Percentiles rank a stretch among this genome's conserved stretches.
Evolutionary conservation across 1,139 yeast genomes (phyloP).

Genomic region (Zygosaccharomyces sapae): DNA sequence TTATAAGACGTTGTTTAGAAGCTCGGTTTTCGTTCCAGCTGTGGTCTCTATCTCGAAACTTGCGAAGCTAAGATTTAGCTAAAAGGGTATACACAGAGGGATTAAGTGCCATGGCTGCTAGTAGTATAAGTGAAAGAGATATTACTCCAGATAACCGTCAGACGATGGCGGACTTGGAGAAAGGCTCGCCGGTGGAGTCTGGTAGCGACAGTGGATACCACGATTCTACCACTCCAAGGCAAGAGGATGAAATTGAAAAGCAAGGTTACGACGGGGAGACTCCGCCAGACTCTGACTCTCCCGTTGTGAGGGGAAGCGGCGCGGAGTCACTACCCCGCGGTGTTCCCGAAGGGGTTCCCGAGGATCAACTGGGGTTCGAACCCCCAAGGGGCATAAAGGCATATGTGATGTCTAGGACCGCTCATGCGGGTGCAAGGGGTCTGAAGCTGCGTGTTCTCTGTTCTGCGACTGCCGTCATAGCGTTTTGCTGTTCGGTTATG

Average conservation of each 20-base stretch:
- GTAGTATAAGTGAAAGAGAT: conserved; percentile 4
- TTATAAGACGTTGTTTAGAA: too few species aligned
- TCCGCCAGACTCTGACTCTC: not conserved
- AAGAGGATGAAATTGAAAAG: conserved; percentile 1
- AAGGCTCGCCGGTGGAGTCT: not conserved
- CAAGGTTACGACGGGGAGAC: not conserved
- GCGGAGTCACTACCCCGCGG: not conserved
- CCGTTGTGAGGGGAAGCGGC: not conserved
- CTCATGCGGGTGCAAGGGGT: conserved; percentile 38
- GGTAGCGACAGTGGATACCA: not conserved
- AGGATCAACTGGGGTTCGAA: conserved; percentile 1
- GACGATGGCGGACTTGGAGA: conserved; percentile 1
- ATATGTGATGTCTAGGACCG: conserved; percentile 8
- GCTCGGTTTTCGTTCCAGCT: too few species aligned
- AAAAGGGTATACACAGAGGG: too few species aligned
- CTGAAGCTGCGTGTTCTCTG: conserved; percentile 42
- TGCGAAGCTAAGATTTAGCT: too few species aligned
- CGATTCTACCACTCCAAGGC: conserved; percentile 3
- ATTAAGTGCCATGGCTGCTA: conserved; percentile 1
- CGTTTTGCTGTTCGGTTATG: conserved; percentile 74
- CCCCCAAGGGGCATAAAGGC: conserved; percentile 6
- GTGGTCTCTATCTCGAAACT: too few species aligned
- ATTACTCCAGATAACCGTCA: not conserved
- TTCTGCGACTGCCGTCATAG: conserved; percentile 57
- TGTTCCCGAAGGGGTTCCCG: not conserved